Conservation (phyloP, 192 early-diverging fungal species). For the Coemansia sp. region DNA sequence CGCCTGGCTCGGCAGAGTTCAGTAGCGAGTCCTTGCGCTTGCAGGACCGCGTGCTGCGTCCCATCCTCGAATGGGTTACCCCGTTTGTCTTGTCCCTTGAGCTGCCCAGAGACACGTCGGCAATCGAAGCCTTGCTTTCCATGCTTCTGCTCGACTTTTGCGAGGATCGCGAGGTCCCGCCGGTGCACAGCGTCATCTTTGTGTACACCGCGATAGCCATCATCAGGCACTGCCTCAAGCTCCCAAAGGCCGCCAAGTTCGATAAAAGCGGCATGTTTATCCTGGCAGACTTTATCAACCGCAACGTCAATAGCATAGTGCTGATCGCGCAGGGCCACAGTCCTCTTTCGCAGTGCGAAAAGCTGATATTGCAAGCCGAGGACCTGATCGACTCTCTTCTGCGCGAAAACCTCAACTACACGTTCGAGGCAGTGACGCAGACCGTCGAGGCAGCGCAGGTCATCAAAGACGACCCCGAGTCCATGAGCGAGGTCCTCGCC, state of each 20-base stretch:
- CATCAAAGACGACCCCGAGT: conserved; percentile 14
- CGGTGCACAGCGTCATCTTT: conserved; percentile 16
- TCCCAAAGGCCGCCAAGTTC: conserved; percentile 21
- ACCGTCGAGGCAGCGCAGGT: conserved; percentile 22
- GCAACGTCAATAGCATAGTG: conserved; percentile 16
- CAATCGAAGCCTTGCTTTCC: conserved; percentile 22
- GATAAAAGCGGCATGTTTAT: conserved; percentile 18
- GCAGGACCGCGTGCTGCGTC: conserved; percentile 23
- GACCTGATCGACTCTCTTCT: conserved; percentile 42
- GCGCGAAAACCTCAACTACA: conserved; percentile 24
- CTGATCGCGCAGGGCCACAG: conserved; percentile 32
- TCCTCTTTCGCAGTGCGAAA: conserved; percentile 27
- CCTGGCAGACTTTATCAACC: conserved; percentile 27
- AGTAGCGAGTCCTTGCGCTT: conserved; percentile 12
- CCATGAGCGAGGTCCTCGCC: neutral
- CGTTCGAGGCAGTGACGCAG: conserved; percentile 17
- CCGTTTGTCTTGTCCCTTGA: conserved; percentile 43
- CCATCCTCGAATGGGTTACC: conserved; percentile 43
- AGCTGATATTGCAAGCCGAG: conserved; percentile 30
- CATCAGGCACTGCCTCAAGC: conserved; percentile 39
- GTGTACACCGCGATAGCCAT: conserved; percentile 37
- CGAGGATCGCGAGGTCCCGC: conserved; percentile 12
- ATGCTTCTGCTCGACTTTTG: conserved; percentile 25
- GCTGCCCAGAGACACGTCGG: conserved; percentile 22
- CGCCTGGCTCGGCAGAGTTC: neutral